Conservation (phyloP, 805 yeast species). For the Metschnikowia proteae region DNA sequence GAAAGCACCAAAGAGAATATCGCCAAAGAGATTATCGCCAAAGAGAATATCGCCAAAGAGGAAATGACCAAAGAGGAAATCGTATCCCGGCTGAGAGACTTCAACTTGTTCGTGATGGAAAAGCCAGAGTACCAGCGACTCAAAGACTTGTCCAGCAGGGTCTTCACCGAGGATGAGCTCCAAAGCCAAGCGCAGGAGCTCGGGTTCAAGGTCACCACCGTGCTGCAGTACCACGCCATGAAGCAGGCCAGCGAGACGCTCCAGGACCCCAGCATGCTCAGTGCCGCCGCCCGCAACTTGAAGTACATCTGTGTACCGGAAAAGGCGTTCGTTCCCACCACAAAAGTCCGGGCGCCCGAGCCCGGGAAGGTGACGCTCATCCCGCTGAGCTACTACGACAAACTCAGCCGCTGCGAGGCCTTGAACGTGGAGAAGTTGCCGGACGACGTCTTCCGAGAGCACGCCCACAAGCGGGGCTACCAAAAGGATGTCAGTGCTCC, state of each 20-base stretch:
- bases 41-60: too few species aligned
- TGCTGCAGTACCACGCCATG: conserved; percentile 25
- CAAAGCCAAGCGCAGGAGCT: conserved; percentile 36
- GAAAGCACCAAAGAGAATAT: too few species aligned
- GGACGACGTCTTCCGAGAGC: conserved; percentile 42
- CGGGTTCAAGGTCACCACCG: conserved; percentile 36
- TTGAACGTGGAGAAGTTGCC: conserved; percentile 43
- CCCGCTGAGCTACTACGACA: conserved; percentile 62
- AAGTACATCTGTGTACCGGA: conserved; percentile 57
- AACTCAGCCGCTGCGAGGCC: conserved; percentile 45
- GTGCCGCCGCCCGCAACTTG: conserved; percentile 38
- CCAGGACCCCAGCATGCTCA: conserved; percentile 25
- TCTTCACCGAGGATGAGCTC: conserved; percentile 19
- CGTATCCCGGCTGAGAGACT: conserved; percentile 14
- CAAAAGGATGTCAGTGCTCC: conserved; percentile 22
- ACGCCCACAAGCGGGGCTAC: conserved; percentile 51
- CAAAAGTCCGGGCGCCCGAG: conserved; percentile 54
- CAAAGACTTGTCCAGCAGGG: conserved; percentile 14
- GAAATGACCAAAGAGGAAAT: conserved; percentile 21
- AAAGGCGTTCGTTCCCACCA: conserved; percentile 59
- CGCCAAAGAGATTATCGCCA: too few species aligned
- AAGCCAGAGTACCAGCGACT: conserved; percentile 16
- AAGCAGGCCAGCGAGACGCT: conserved; percentile 17
- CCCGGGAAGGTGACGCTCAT: conserved; percentile 54
- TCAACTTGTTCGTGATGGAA: conserved; percentile 15